Conservation (phyloP, 2,329 filamentous ascomycete species). For the Penicillium sp. region DNA sequence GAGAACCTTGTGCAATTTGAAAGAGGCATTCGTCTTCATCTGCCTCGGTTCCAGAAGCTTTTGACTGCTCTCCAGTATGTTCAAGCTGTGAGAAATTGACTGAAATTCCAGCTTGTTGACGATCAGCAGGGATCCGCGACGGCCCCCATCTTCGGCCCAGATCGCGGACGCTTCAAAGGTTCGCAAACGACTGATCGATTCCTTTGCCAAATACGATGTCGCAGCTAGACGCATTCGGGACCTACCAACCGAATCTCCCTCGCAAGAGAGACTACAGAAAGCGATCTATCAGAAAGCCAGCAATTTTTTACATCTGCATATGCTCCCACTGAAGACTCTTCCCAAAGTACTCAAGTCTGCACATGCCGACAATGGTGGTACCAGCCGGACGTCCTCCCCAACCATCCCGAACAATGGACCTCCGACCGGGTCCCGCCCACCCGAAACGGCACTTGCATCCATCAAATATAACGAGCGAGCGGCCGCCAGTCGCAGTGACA, state of each 20-base stretch:
- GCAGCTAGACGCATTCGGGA: constrained; percentile 77
- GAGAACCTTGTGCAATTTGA: constrained; percentile 82
- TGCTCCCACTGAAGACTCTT: constrained; percentile 76
- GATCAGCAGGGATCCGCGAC: constrained; percentile 51
- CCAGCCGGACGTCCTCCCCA: constrained; percentile 22
- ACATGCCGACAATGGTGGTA: constrained; percentile 40
- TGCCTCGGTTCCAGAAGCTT: constrained; percentile 78
- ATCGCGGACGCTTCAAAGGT: constrained; percentile 82
- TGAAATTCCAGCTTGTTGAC: too few relatives aligned
- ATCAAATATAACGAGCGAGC: constrained; percentile 52
- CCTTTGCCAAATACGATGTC: constrained; percentile 79
- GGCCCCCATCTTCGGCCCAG: constrained; percentile 60
- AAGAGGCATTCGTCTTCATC: constrained; percentile 70
- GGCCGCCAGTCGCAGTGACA: constrained; percentile 43
- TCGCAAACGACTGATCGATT: constrained; percentile 81
- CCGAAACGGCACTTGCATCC: constrained; percentile 48
- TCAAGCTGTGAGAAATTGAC: not conserved
- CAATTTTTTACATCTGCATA: constrained; percentile 78
- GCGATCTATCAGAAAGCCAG: constrained; percentile 78
- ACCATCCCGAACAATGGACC: constrained; percentile 20
- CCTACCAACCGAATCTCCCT: constrained; percentile 63
- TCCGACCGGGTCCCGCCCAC: constrained; percentile 22
- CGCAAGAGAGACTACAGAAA: constrained; percentile 70
- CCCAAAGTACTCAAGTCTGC: constrained; percentile 62
- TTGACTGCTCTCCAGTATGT: constrained; percentile 62